These are phyloP conservation scores for Halophytophthora polymorphica DNA, from an alignment of 352 stramenopile genomes.

Conservation along the genomic window DNA sequence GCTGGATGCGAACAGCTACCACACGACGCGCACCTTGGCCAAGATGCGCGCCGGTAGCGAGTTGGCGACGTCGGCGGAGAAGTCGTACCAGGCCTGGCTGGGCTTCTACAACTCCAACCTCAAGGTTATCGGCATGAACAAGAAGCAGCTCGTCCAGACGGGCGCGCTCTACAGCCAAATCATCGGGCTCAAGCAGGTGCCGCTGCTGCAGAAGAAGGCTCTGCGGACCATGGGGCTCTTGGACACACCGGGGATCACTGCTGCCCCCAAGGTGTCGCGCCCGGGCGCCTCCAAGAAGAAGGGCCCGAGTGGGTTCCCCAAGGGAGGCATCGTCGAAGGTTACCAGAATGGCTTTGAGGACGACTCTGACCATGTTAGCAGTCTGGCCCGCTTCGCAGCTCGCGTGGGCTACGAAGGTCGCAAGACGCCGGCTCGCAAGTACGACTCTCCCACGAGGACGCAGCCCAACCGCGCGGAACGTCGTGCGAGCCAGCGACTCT, in stretches of 20 bases:
- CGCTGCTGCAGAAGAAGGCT: slow-evolving; percentile 80
- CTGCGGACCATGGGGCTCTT: slow-evolving; percentile 82
- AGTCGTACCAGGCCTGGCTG: slow-evolving; percentile 93
- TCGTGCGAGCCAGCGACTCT: background rate
- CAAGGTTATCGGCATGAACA: slow-evolving; percentile 51
- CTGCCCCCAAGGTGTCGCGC: slow-evolving; percentile 9
- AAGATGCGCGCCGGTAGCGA: slow-evolving; percentile 35
- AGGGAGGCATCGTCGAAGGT: background rate
- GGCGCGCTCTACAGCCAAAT: slow-evolving; percentile 62
- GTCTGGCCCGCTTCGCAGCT: too few species aligned
- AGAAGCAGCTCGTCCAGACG: slow-evolving; percentile 65
- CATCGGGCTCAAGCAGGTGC: slow-evolving; percentile 61
- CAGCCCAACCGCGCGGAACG: background rate
- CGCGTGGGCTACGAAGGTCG: background rate
- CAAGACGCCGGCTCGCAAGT: slow-evolving; percentile 3
- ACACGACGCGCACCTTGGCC: slow-evolving; percentile 31
- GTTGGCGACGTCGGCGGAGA: slow-evolving; percentile 66
- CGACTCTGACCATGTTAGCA: slow-evolving; percentile 7
- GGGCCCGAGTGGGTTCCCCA: background rate
- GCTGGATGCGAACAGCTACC: slow-evolving; percentile 23
- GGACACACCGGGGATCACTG: slow-evolving; percentile 56
- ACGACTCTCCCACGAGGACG: background rate
- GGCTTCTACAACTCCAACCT: slow-evolving; percentile 93
- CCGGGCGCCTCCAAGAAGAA: slow-evolving; percentile 6
- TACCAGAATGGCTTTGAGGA: slow-evolving; percentile 15